phyloP scores from a whole-genome alignment of 768 basidiomycete species.

The Pisolithus albus region DNA sequence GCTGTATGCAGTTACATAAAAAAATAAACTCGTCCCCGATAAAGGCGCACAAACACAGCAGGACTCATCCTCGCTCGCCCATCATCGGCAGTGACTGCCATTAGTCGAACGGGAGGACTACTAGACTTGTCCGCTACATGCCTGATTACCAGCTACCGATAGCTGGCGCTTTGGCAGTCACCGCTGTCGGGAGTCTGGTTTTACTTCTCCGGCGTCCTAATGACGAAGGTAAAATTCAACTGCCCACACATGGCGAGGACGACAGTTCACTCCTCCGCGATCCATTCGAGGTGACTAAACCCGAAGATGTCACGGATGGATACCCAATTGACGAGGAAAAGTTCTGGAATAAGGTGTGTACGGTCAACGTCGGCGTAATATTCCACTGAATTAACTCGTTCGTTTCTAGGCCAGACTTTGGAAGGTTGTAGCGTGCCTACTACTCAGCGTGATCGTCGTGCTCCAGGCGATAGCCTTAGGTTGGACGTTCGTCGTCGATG shows the following conservation, averaged over 20 bases:
- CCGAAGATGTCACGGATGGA: slow-evolving; percentile 64
- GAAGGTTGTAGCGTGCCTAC: slow-evolving; percentile 45
- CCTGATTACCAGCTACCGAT: slow-evolving; percentile 53
- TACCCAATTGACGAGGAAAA: slow-evolving; percentile 51
- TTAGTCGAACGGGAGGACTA: not conserved
- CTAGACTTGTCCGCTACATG: slow-evolving; percentile 33
- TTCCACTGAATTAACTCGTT: not conserved
- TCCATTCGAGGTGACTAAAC: slow-evolving; percentile 66
- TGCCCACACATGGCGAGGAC: slow-evolving; percentile 30
- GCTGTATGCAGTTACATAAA: too few relatives aligned
- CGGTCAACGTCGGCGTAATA: not conserved
- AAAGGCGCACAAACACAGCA: not conserved
- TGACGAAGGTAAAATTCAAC: slow-evolving; percentile 44
- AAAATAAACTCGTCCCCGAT: too few relatives aligned
- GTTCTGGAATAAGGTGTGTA: slow-evolving; percentile 54
- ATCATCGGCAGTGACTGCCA: not conserved
- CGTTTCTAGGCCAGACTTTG: slow-evolving; percentile 46
- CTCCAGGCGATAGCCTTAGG: slow-evolving; percentile 52
- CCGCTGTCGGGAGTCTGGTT: slow-evolving; percentile 39
- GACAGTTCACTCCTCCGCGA: slow-evolving; percentile 32
- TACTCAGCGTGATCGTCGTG: slow-evolving; percentile 41
- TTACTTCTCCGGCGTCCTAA: slow-evolving; percentile 34
- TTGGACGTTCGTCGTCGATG: slow-evolving; percentile 29
- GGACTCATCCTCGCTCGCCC: not conserved
- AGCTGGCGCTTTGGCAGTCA: slow-evolving; percentile 39